Evolutionary conservation across 73 alveolate species (phyloP), one percentile per base, ranked within the genome.

Genomic region (Tetrahymena elliotti): DNA sequence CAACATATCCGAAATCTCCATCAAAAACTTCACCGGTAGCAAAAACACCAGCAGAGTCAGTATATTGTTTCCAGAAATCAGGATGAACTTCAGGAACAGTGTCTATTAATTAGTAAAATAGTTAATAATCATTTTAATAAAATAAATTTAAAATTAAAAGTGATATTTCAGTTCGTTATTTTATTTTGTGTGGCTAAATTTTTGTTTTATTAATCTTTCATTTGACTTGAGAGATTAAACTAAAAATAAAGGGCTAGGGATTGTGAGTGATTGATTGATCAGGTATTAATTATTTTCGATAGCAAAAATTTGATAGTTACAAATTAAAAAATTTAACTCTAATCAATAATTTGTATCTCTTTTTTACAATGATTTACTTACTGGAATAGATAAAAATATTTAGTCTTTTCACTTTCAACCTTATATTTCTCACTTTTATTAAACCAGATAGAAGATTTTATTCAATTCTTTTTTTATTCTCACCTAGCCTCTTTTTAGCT

Each of bases 41-140:
- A 83, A 97, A 98, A 18, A 97, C 98, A 3, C 99, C 99, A 34
- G 99, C 97, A 15, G 99, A 93, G 35, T 94, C 47, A 31, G 97
- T 95, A 84, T 96, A 98, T 92, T 98, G 98, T 22, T 68, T 94
- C 99, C 99, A 98, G 97, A 99, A 99, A 94, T 97, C 99, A 39
- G 97, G 97, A 33, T 98, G 98, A 35, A 98, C 98, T 82, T 98
- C 96, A 31, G 98, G 96, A 31, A 97, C 98, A 92, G 99, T 99
- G 96, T 99, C 99, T 68, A 68, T 24, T 68, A 18, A 68, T 24
- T 9, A 5, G 11, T 18, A 31, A n/a, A 68, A n/a, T 27, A 3
- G n/a, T 27, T 68, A 18, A 27, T 27, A 68, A 31, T 22, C n/a
- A 54, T n/a, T n/a, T 3, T 40, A 15, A 40, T n/a, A n/a, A n/a